Conservation (phyloP, 768 basidiomycete genomes). For the Trametes coccinea region DNA sequence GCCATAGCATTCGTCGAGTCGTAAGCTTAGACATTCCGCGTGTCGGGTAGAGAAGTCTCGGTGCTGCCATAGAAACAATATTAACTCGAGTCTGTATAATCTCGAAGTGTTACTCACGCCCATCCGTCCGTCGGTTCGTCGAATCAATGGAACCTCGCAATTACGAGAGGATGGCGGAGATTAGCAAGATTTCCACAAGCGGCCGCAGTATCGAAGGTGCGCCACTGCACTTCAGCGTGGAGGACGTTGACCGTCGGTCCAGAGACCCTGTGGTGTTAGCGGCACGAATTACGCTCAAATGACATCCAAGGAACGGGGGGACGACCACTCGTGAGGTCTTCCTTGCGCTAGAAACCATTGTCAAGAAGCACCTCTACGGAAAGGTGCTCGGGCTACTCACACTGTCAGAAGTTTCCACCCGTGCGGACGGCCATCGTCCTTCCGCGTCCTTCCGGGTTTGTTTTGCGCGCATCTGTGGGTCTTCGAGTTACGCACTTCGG, state of each 20-base stretch:
- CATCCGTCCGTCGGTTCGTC: neutral
- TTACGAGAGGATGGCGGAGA: neutral
- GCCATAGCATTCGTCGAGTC: too few species aligned
- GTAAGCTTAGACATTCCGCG: too few species aligned
- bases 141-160: neutral
- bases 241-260: too few species aligned
- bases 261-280: neutral
- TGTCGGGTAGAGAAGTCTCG: neutral
- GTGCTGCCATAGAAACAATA: neutral
- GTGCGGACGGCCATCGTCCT: neutral
- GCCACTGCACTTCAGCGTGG: neutral
- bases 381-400: neutral
- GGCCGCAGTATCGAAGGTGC: neutral
- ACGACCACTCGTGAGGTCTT: neutral
- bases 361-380: neutral
- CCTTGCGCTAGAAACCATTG: constrained; percentile 4
- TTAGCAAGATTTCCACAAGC: neutral
- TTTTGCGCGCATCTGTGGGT: neutral
- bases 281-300: neutral
- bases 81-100: neutral
- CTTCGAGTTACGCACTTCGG: neutral
- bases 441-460: neutral
- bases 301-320: constrained; percentile 9
- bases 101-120: neutral
- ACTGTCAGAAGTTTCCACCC: neutral